phyloP scores from a whole-genome alignment of 2,329 filamentous ascomycete species.

The Fusarium humuli region DNA sequence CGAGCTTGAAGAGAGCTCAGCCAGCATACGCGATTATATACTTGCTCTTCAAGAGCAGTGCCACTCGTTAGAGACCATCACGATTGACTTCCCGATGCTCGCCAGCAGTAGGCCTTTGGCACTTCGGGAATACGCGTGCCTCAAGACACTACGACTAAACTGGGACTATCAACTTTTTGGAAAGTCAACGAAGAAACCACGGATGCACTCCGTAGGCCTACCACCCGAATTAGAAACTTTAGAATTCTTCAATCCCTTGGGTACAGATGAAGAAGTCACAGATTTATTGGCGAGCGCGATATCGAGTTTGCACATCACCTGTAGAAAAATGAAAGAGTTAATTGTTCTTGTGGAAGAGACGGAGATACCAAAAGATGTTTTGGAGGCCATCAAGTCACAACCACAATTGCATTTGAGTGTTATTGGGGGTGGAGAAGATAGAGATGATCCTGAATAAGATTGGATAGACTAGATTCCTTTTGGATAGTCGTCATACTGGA shows the following conservation, averaged over 20 bases:
- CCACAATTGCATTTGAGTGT: slow-evolving; percentile 50
- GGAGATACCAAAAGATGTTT: slow-evolving; percentile 51
- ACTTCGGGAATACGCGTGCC: slow-evolving; percentile 57
- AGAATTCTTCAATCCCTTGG: slow-evolving; percentile 60
- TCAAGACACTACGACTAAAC: slow-evolving; percentile 57
- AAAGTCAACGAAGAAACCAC: slow-evolving; percentile 56
- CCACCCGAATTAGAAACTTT: slow-evolving; percentile 59
- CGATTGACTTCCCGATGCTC: slow-evolving; percentile 58
- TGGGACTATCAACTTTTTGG: slow-evolving; percentile 64
- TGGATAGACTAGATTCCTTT: background rate
- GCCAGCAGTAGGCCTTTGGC: slow-evolving; percentile 55
- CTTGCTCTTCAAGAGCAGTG: slow-evolving; percentile 56
- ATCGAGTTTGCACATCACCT: slow-evolving; percentile 53
- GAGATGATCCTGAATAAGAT: background rate
- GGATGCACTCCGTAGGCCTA: slow-evolving; percentile 60
- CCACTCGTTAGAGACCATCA: slow-evolving; percentile 58
- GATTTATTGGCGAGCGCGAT: slow-evolving; percentile 58
- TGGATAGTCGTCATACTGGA: background rate
- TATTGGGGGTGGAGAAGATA: slow-evolving; percentile 42
- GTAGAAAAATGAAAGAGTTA: slow-evolving; percentile 53
- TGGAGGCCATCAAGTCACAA: slow-evolving; percentile 52
- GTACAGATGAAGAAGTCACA: slow-evolving; percentile 60
- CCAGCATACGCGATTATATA: slow-evolving; percentile 61
- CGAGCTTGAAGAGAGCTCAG: slow-evolving; percentile 60
- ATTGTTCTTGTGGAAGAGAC: slow-evolving; percentile 53